Evolutionary conservation across 352 stramenopile genomes (phyloP).

Genomic region (Phytophthora melonis): DNA sequence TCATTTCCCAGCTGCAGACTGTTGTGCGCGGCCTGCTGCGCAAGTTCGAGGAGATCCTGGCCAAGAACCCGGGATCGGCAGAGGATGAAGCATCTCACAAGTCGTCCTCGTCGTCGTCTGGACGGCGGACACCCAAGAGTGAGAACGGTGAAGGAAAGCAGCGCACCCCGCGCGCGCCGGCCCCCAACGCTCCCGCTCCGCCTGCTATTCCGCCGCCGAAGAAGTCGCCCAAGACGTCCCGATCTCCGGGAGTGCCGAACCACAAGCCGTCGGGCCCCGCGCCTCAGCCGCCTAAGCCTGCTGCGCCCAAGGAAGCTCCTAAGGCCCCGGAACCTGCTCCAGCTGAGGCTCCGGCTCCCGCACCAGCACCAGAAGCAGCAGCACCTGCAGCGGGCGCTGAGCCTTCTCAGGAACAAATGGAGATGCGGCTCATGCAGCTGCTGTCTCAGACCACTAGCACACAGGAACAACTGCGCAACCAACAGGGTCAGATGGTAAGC

Average conservation of each 20-base stretch:
- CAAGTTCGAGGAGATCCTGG: conserved; percentile 83
- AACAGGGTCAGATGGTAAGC: conserved; percentile 87
- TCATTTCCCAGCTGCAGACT: conserved; percentile 79
- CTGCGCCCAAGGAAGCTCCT: conserved; percentile 22
- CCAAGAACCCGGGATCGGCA: conserved; percentile 56
- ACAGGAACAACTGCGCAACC: conserved; percentile 86
- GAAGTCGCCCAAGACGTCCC: conserved; percentile 34
- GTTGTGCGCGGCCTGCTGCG: conserved; percentile 79
- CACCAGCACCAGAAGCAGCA: conserved; percentile 12
- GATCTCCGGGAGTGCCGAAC: conserved; percentile 17
- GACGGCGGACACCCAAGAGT: conserved; percentile 36
- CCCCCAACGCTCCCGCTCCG: conserved; percentile 38
- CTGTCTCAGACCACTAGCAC: conserved; percentile 87
- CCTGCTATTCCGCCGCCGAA: conserved; percentile 51
- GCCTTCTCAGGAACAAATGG: conserved; percentile 72
- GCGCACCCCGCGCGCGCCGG: conserved; percentile 34
- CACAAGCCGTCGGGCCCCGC: conserved; percentile 35
- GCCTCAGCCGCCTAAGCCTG: conserved; percentile 27
- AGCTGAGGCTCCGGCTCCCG: conserved; percentile 14
- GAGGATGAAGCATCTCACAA: conserved; percentile 62
- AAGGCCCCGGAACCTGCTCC: conserved; percentile 16
- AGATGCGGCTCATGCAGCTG: conserved; percentile 80
- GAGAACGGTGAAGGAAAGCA: conserved; percentile 39
- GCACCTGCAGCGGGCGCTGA: conserved; percentile 24
- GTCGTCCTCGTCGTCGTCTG: conserved; percentile 63